These are phyloP conservation scores for Talaromyces ruber DNA, from an alignment of 495 filamentous ascomycete species.

Conservation along the genomic window DNA sequence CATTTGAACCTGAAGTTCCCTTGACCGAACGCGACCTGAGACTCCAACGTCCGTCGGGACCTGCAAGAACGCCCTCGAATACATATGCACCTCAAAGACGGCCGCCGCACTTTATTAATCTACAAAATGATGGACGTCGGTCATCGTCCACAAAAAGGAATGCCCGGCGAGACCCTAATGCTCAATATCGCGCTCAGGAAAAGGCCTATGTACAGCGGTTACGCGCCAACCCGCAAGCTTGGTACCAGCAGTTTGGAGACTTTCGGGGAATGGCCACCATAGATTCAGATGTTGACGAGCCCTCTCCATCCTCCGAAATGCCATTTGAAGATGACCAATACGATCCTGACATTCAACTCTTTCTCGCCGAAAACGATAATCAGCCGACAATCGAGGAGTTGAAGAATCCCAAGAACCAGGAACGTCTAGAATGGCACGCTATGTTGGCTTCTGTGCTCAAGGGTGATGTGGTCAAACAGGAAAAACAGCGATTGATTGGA, in stretches of 20 bases:
- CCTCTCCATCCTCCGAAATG: conserved; percentile 75
- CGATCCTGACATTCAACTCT: conserved; percentile 88
- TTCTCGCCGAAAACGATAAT: conserved; percentile 77
- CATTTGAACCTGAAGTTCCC: conserved; percentile 27
- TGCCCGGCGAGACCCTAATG: conserved; percentile 58
- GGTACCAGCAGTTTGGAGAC: conserved; percentile 65
- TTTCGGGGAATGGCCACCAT: conserved; percentile 55
- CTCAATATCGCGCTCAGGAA: conserved; percentile 74
- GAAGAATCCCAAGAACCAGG: conserved; percentile 77
- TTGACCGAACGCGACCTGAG: conserved; percentile 21
- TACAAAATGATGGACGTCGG: conserved; percentile 40
- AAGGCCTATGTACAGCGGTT: conserved; percentile 73
- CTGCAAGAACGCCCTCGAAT: conserved; percentile 58
- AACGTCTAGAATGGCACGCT: conserved; percentile 93
- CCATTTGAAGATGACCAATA: conserved; percentile 77
- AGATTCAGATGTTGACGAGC: conserved; percentile 84
- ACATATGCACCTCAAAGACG: conserved; percentile 71
- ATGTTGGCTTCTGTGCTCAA: conserved; percentile 95
- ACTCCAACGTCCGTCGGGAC: conserved; percentile 44
- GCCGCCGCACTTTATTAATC: conserved; percentile 52
- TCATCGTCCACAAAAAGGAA: conserved; percentile 44
- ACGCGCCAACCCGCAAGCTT: conserved; percentile 59
- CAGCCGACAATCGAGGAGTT: conserved; percentile 85
- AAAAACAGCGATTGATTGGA: conserved; percentile 90
- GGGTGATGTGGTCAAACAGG: conserved; percentile 93